Base-by-base conservation (phyloP, 2,329 filamentous ascomycete species). In the Cladophialophora chaetospira region DNA sequence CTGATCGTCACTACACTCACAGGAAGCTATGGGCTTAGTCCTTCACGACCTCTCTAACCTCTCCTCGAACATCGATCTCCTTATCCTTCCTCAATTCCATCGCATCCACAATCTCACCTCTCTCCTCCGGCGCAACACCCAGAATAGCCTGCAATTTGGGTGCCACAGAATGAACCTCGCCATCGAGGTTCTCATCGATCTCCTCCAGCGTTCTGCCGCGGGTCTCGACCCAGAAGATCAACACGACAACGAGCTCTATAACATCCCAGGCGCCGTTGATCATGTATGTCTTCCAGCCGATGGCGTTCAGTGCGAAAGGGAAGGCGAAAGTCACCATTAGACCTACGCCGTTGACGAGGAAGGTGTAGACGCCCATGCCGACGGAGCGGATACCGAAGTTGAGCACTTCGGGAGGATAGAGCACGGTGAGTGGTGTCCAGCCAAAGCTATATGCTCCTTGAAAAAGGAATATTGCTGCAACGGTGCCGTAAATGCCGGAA, bases 331-430 rank as follows among this genome's bases (percentile, higher is more conserved):
- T 71, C 25, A 73, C 68, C 1, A 77, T 59, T 5, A 75, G 64
- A 23, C 74, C 66, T 53, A 68, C 58, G 2, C 55, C 66, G 48
- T 66, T 67, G n/a, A 63, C 35, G 6, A 58, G 46, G 21, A 68
- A 67, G 1, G 64, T 64, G 13, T 72, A 75, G 38, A 75, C 65
- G 0, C 72, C 75, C 57, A 79, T 64, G 1, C 77, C 78, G 45
- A 77, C 77, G 1, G 77, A 77, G 26, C 78, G 73, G 42, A 80
- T 77, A 0, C 75, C 74, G 60, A 79, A 80, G 62, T 77, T 75
- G 65, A 80, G 71, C 5, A 80, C 70, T 64, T 81, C 79, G 0
- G 78, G 72, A 0, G 78, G 77, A 57, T 81, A 81, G 1, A 80
- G 67, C 48, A 73, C 75, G 0, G 76, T 68, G 23, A 82, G 63